Evolutionary conservation across 306 rosid species (phyloP), one percentile per base, ranked within the genome.

Genomic region (Begonia fuchsioides): DNA sequence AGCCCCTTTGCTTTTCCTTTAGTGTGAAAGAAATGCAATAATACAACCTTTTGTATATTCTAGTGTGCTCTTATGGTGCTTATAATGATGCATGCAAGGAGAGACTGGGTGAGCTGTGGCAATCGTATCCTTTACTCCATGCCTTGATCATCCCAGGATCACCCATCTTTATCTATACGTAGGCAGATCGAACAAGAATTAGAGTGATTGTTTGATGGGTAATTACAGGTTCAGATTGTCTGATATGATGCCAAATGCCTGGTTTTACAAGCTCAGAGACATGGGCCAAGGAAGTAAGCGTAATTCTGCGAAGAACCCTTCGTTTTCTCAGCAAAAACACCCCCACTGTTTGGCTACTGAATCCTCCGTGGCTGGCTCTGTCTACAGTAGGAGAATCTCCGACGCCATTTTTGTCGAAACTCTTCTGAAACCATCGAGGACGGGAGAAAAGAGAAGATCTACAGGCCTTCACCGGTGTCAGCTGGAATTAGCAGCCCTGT

Each of bases 261-360:
- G 96, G 93, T 86, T 86, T 59, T 77, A 79, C 73, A 77, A 77
- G 73, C 94, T 87, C 64, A 82, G 66, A 67, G 76, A 77, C 67
- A 79, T 73, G 83, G 65, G 76, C 75, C 57, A 18, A 56, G 62
- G 77, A 70, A 79, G 61, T 66, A 78, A 78, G 53, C 64, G 51
- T 47, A 66, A 61, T 61, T 38, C 49, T 44, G 56, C 68, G 50
- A 45, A 57, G 11, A 26, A 68, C 32, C 68, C 86, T 46, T 69
- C 40, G 38, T 26, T 66, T 40, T 61, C 72, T 17, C 66, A 51
- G 32, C 55, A 69, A 45, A 68, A 62, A 38, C 63, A 64, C 65
- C 69, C 79, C 20, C 54, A 56, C 57, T 67, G 56, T 63, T 51
- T 60, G 45, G 40, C 69, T 59, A 63, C 46, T 1, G 46, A 38